Conservation (phyloP, 306 rosid species). For the Prosopis cineraria region DNA sequence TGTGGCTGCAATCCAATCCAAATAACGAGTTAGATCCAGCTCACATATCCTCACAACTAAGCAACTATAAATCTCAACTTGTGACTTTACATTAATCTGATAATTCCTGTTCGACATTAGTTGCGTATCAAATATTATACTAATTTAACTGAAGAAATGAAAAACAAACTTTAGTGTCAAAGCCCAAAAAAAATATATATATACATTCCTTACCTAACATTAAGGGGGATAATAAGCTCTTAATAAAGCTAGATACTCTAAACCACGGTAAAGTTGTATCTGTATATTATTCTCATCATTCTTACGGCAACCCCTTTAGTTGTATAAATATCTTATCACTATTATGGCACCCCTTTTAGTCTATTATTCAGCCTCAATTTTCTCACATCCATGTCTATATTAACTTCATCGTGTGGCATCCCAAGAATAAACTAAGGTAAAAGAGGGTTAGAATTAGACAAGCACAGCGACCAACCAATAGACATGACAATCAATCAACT, state of each 20-base stretch:
- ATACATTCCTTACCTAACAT: background rate
- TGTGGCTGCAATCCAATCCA: constrained; percentile 42
- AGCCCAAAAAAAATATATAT: background rate
- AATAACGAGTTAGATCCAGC: constrained; percentile 29
- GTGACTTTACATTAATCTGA: background rate
- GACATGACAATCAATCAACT: background rate
- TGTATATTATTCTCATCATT: background rate
- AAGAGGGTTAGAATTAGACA: background rate
- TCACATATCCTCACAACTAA: constrained; percentile 17
- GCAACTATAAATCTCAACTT: constrained; percentile 25
- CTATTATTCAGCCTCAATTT: constrained; percentile 8
- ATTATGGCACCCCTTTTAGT: background rate
- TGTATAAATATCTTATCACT: background rate
- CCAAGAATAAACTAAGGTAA: constrained; percentile 5
- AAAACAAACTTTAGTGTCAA: background rate
- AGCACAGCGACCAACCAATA: background rate
- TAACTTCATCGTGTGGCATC: constrained; percentile 5
- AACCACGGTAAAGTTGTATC: background rate
- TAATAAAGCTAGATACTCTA: constrained; percentile 1
- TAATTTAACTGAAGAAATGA: too few relatives aligned
- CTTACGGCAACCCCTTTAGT: background rate
- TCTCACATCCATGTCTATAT: background rate
- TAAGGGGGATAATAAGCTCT: background rate
- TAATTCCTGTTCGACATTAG: background rate
- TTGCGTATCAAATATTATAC: background rate